Conservation (phyloP, 2,329 filamentous ascomycete species). For the Plenodomus tracheiphilus region DNA sequence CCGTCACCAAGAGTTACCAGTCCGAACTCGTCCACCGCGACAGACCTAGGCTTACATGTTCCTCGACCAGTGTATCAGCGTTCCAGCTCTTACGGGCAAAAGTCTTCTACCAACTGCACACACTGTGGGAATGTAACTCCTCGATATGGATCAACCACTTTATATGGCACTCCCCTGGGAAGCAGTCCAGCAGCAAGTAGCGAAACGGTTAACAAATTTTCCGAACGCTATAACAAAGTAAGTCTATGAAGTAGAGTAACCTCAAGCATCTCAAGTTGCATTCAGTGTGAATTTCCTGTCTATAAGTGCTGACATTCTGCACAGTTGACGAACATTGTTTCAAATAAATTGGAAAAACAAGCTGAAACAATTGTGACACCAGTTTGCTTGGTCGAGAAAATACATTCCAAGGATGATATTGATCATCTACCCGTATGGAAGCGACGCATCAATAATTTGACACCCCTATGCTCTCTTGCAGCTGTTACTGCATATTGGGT, state of each 20-base stretch:
- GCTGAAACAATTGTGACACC: conserved; percentile 1
- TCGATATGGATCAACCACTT: conserved; percentile 6
- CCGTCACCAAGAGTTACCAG: too few relatives aligned
- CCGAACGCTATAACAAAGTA: neutral
- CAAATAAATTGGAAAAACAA: too few relatives aligned
- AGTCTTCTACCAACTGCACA: conserved; percentile 2
- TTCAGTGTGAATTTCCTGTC: neutral
- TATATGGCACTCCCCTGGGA: conserved; percentile 6
- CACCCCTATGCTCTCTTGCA: conserved; percentile 4
- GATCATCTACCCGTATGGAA: conserved; percentile 8
- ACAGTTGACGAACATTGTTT: too few relatives aligned
- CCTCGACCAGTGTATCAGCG: conserved; percentile 6
- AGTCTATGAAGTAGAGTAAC: too few relatives aligned
- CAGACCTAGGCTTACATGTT: too few relatives aligned
- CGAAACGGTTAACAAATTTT: conserved; percentile 1
- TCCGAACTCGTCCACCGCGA: too few relatives aligned
- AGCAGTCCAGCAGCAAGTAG: conserved; percentile 4
- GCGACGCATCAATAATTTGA: conserved; percentile 6
- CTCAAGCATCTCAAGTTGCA: neutral
- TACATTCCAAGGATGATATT: conserved; percentile 6
- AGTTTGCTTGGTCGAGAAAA: conserved; percentile 7
- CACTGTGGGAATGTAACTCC: conserved; percentile 7
- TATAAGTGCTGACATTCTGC: too few relatives aligned
- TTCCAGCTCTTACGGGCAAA: conserved; percentile 4
- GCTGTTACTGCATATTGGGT: conserved; percentile 8